Evolutionary conservation across 768 basidiomycete genomes (phyloP), one percentile per base, ranked within the genome.

Genomic region (Tulasnella calospora): DNA sequence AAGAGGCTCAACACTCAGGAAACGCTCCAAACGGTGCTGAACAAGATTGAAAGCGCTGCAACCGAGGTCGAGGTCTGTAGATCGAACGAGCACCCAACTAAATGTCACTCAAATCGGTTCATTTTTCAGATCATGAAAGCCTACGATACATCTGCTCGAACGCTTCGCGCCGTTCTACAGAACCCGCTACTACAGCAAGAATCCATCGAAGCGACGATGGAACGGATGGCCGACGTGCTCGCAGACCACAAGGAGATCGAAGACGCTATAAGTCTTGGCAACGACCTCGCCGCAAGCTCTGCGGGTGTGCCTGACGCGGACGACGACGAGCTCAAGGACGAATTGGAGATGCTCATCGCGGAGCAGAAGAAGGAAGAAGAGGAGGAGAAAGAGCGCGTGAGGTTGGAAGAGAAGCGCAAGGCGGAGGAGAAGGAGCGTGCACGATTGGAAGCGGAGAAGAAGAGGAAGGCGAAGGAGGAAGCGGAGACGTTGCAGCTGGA

Each of bases 21-120:
- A 78, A 93, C 90, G 51, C 86, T 99, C 10, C 90, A 93, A 80
- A 86, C 89, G 17, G 95, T 95, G 0, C 83, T 98, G 47, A 85
- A 94, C 70, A 88, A 90, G 70, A 94, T 98, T 6, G 95, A 99
- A 84, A 89, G 91, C 3, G 94, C 96, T 27, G 94, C 93, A 40
- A 92, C 92, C 3, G 93, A 99, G 83, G 87, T 96, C 17, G 92
- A 95, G 87, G 96, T 96, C 82, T 67, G 85, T 82, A 35, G 27
- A 13, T 23, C 78, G 69, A 36, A 23, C 13, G 3, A 35, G 55
- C 33, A 21, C 21, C 8, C 12, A 71, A 19, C 13, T 4, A 40
- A 3, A 51, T 33, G 2, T 36, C 41, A 47, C 38, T 30, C n/a
- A 35, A 44, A 30, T 38, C 51, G 8, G 23, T 71, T 47, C 30